Evolutionary conservation across 192 early-diverging fungal genomes (phyloP).

Genomic region (Coemansia sp.): DNA sequence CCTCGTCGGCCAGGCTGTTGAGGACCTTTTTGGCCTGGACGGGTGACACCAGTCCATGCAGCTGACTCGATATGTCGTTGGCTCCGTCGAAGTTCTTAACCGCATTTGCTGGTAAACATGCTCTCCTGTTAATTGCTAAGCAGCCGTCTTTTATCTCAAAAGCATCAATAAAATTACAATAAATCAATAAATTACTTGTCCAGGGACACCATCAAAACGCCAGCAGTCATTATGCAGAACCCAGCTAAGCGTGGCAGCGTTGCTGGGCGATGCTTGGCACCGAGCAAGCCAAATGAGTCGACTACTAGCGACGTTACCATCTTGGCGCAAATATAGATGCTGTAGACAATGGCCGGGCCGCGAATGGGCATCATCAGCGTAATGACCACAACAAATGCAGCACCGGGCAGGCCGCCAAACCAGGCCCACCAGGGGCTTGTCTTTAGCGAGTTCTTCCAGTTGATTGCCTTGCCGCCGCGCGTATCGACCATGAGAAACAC

Average conservation of each 20-base stretch:
- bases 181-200: slow-evolving; percentile 16
- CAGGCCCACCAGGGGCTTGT: slow-evolving; percentile 32
- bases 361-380: slow-evolving; percentile 31
- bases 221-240: slow-evolving; percentile 18
- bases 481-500: slow-evolving; percentile 32
- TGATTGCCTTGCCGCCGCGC: slow-evolving; percentile 26
- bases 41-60: slow-evolving; percentile 46
- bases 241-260: slow-evolving; percentile 24
- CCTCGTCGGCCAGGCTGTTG: slow-evolving; percentile 46
- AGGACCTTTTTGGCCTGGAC: slow-evolving; percentile 47
- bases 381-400: slow-evolving; percentile 28
- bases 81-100: too few species aligned
- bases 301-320: slow-evolving; percentile 25
- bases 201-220: slow-evolving; percentile 30
- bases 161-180: too few species aligned
- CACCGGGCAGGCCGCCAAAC: slow-evolving; percentile 27
- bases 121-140: too few species aligned
- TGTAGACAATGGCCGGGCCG: slow-evolving; percentile 23
- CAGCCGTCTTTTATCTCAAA: too few species aligned
- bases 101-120: too few species aligned
- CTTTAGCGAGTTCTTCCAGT: slow-evolving; percentile 26
- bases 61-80: slow-evolving; percentile 56
- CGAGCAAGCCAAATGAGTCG: slow-evolving; percentile 30
- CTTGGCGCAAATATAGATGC: slow-evolving; percentile 27
- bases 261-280: slow-evolving; percentile 24